A percentile compares a stretch with the other conserved stretches of the same genome.
These are phyloP conservation scores for Vitis hybrid DNA, from an alignment of 177 flowering plant species.

Conservation along the genomic window DNA sequence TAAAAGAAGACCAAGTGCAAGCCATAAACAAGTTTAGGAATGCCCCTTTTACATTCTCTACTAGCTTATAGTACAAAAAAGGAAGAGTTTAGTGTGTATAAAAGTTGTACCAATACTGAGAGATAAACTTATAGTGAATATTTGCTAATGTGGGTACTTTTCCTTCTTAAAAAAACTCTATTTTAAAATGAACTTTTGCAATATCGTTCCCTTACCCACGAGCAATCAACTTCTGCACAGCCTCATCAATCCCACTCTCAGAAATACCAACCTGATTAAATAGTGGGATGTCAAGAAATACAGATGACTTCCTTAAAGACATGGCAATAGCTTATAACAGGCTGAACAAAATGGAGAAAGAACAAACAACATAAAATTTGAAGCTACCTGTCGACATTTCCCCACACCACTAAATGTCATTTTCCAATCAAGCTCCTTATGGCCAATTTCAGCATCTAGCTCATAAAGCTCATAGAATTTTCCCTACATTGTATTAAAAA, in stretches of 20 bases:
- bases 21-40: no score
- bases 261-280: slow-evolving; percentile 85
- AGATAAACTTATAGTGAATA: no score
- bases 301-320: background rate
- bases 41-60: no score
- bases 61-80: no score
- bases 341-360: background rate
- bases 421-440: slow-evolving; percentile 97
- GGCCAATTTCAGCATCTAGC: slow-evolving; percentile 95
- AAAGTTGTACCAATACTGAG: no score
- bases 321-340: background rate
- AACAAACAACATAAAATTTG: background rate
- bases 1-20: background rate
- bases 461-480: slow-evolving; percentile 97
- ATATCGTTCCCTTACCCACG: slow-evolving; percentile 64
- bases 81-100: no score
- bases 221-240: slow-evolving; percentile 87
- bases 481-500: slow-evolving; percentile 50
- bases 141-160: no score
- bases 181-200: background rate
- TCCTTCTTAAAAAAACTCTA: no score
- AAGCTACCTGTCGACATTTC: slow-evolving; percentile 86
- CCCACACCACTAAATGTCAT: slow-evolving; percentile 94
- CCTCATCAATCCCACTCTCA: slow-evolving; percentile 96
- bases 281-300: slow-evolving; percentile 11